A percentile compares a stretch with the other conserved stretches of the same genome.
phyloP scores from a whole-genome alignment of 148 eudicot genomes.

The Nepenthes gracilis region DNA sequence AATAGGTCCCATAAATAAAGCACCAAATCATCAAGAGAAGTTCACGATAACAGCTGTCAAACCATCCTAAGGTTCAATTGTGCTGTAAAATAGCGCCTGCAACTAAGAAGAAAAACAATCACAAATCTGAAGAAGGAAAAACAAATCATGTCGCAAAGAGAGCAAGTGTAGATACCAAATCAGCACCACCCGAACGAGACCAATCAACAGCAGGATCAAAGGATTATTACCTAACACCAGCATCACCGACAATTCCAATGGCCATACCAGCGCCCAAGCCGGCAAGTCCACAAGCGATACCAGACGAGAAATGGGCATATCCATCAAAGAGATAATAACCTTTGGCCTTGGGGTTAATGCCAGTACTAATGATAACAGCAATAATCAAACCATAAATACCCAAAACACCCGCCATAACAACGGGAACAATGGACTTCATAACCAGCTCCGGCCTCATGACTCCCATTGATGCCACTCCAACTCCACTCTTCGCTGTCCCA shows the following conservation, averaged over 20 bases:
- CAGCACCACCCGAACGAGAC: background rate
- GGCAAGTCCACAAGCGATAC: slow-evolving; percentile 24
- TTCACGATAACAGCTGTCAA: too few species aligned
- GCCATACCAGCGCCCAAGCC: slow-evolving; percentile 26
- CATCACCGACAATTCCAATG: slow-evolving; percentile 22
- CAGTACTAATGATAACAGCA: slow-evolving; percentile 21
- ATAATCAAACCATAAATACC: slow-evolving; percentile 22
- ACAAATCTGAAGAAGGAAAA: too few species aligned
- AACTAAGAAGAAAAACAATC: too few species aligned
- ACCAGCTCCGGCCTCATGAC: slow-evolving; percentile 28
- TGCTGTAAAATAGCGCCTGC: too few species aligned
- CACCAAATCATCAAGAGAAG: too few species aligned
- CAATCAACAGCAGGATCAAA: background rate
- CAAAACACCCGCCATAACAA: slow-evolving; percentile 25
- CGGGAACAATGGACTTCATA: slow-evolving; percentile 24
- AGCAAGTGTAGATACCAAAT: background rate
- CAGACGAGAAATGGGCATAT: slow-evolving; percentile 23
- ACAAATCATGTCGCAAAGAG: too few species aligned
- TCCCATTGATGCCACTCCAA: too few species aligned
- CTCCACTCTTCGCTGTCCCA: background rate
- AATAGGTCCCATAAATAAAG: too few species aligned
- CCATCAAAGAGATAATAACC: slow-evolving; percentile 20
- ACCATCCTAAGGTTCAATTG: too few species aligned
- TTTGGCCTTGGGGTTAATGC: slow-evolving; percentile 22
- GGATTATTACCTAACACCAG: slow-evolving; percentile 19